Conservation (phyloP, 805 yeast species). For the Jamesozyma hellenica region DNA sequence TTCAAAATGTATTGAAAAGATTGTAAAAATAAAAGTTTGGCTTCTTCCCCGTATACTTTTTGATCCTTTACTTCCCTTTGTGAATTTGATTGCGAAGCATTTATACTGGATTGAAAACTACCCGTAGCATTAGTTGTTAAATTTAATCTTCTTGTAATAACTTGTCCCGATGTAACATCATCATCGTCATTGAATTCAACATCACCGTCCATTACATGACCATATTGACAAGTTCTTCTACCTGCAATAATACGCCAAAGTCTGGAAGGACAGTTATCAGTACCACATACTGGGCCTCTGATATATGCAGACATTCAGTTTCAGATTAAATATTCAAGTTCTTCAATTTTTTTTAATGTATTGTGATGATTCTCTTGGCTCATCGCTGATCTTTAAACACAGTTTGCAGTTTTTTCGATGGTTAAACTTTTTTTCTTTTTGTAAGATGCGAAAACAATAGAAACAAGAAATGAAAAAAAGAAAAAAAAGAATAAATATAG, state of each 20-base stretch:
- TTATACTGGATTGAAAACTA: constrained; percentile 28
- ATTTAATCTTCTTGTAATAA: constrained; percentile 46
- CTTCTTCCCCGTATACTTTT: constrained; percentile 40
- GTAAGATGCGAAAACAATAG: too few species aligned
- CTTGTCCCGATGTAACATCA: constrained; percentile 38
- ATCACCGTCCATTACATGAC: constrained; percentile 80
- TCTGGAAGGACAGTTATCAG: constrained; percentile 76
- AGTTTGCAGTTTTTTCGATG: too few species aligned
- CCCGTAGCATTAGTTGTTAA: constrained; percentile 38
- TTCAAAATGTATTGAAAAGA: constrained; percentile 44
- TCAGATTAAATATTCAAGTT: too few species aligned
- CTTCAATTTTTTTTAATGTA: background rate
- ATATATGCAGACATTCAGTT: constrained; percentile 37
- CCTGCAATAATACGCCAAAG: constrained; percentile 71
- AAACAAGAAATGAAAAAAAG: too few species aligned
- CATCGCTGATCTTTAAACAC: too few species aligned
- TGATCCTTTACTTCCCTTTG: constrained; percentile 10
- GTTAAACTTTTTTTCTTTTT: too few species aligned
- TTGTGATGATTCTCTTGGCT: background rate
- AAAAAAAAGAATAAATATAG: too few species aligned
- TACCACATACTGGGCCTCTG: constrained; percentile 80
- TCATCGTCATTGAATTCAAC: constrained; percentile 74
- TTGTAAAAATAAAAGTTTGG: constrained; percentile 34
- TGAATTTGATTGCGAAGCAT: constrained; percentile 19
- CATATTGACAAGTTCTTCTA: constrained; percentile 73